These are phyloP conservation scores for Thraustotheca clavata DNA, from an alignment of 352 stramenopile genomes.

Conservation along the genomic window DNA sequence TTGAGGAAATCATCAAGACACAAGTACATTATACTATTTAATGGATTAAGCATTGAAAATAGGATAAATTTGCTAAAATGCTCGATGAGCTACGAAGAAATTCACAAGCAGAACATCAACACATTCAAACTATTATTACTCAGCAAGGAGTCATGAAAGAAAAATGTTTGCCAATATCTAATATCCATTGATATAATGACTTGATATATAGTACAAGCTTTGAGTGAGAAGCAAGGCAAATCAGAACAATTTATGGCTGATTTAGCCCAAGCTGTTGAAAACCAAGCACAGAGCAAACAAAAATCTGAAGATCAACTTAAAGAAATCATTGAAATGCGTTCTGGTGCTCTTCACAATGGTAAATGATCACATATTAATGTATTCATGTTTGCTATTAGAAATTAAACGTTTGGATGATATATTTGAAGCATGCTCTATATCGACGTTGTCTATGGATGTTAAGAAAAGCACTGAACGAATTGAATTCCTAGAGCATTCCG, in stretches of 20 bases:
- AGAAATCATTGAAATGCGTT: slow-evolving; percentile 5
- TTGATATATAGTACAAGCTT: slow-evolving; percentile 14
- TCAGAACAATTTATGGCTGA: slow-evolving; percentile 13
- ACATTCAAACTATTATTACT: slow-evolving; percentile 17
- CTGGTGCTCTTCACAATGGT: slow-evolving; percentile 15
- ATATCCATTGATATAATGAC: background rate
- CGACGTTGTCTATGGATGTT: slow-evolving; percentile 9
- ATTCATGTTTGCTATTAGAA: background rate
- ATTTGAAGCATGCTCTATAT: slow-evolving; percentile 5
- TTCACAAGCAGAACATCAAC: slow-evolving; percentile 15
- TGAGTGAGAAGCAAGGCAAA: slow-evolving; percentile 15
- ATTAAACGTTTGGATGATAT: slow-evolving; percentile 20
- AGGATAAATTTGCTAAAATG: slow-evolving; percentile 12
- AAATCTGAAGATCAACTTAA: slow-evolving; percentile 21
- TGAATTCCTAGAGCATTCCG: background rate
- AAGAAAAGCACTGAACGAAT: slow-evolving; percentile 1
- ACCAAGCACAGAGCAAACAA: slow-evolving; percentile 3
- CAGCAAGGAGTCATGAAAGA: slow-evolving; percentile 20
- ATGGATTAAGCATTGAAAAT: background rate
- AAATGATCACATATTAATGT: background rate
- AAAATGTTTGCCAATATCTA: background rate
- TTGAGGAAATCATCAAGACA: slow-evolving; percentile 11
- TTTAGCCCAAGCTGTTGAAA: slow-evolving; percentile 14
- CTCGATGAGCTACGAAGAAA: slow-evolving; percentile 17
- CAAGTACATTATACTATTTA: background rate